Conservation (phyloP, 73 alveolate species). For the Paramecium sonneborni region DNA sequence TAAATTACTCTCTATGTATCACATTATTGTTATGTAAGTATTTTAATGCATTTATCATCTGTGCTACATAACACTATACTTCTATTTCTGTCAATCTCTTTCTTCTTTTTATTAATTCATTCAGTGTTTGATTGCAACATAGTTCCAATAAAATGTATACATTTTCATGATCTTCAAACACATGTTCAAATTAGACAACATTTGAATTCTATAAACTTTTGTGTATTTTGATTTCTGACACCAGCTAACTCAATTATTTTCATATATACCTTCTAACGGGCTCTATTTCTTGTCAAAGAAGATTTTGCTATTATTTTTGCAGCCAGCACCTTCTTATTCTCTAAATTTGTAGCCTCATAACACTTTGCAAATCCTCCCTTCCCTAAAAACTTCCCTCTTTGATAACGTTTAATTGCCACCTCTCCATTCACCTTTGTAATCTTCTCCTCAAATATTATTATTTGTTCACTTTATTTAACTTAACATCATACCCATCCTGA, state of each 20-base stretch:
- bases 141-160: constrained; percentile 93
- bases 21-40: constrained; percentile 78
- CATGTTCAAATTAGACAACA: constrained; percentile 97
- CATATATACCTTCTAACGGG: constrained; percentile 55
- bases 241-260: constrained; percentile 61
- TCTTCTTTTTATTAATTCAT: constrained; percentile 94
- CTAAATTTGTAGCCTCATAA: constrained; percentile 83
- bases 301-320: constrained; percentile 66
- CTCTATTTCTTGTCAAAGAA: constrained; percentile 62
- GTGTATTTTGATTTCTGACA: constrained; percentile 97
- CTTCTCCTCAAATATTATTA: constrained; percentile 85
- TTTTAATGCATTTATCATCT: constrained; percentile 83
- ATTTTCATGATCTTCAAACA: constrained; percentile 94
- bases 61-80: constrained; percentile 89
- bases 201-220: constrained; percentile 90
- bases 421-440: constrained; percentile 83
- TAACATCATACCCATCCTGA: not conserved
- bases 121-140: constrained; percentile 88
- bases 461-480: constrained; percentile 38
- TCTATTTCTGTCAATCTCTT: constrained; percentile 93
- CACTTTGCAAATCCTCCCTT: constrained; percentile 96
- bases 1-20: constrained; percentile 80
- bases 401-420: constrained; percentile 76
- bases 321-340: constrained; percentile 69
- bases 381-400: constrained; percentile 88